Percentiles rank a stretch among this genome's conserved stretches.
phyloP scores from a whole-genome alignment of 306 rosid species.

The Glycyrrhiza uralensis region DNA sequence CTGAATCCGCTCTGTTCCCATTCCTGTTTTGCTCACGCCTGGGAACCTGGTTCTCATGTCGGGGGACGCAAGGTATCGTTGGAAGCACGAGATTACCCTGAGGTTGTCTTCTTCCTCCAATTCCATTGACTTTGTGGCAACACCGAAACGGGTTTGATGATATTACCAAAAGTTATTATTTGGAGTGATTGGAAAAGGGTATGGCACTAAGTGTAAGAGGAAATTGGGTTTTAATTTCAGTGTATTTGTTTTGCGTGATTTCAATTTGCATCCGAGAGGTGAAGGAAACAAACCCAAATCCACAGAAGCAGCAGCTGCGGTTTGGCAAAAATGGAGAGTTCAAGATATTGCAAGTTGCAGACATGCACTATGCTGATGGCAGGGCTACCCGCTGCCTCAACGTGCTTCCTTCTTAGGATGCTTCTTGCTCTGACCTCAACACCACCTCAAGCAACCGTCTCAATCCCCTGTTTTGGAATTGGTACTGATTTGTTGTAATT shows the following conservation, averaged over 20 bases:
- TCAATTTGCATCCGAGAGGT: conserved; percentile 31
- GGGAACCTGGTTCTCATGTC: too few species aligned
- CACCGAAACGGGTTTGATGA: background rate
- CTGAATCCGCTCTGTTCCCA: too few species aligned
- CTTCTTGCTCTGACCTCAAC: conserved; percentile 72
- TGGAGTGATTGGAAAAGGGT: too few species aligned
- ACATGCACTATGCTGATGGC: conserved; percentile 75
- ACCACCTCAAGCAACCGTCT: too few species aligned
- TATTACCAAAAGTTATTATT: background rate
- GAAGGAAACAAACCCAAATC: background rate
- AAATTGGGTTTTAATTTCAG: background rate
- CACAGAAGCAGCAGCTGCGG: conserved; percentile 35
- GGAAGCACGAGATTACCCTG: too few species aligned
- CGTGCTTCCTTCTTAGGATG: conserved; percentile 43
- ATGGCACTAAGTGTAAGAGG: background rate
- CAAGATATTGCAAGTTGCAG: conserved; percentile 62
- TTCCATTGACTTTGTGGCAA: background rate
- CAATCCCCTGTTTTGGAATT: too few species aligned
- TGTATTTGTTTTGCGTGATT: conserved; percentile 5
- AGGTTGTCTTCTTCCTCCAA: too few species aligned
- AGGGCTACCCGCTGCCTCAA: conserved; percentile 52
- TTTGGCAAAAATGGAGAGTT: conserved; percentile 29
- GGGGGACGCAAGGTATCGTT: too few species aligned
- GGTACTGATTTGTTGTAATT: too few species aligned
- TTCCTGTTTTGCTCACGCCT: too few species aligned